These are phyloP conservation scores for Dactylellina leptospora DNA, from an alignment of 2,329 filamentous ascomycete genomes.

Conservation along the genomic window DNA sequence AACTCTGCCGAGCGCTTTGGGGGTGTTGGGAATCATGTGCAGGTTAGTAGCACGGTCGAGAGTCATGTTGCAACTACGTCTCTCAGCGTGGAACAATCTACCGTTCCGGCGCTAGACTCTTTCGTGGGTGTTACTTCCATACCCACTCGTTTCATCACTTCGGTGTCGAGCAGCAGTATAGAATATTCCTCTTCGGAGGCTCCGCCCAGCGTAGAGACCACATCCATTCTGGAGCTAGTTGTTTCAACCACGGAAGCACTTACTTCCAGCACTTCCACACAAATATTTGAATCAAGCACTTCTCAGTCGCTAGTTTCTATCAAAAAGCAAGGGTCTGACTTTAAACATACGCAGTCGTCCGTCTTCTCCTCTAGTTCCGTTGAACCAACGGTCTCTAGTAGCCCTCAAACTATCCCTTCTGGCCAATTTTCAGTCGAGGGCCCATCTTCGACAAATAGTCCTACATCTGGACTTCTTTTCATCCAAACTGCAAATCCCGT, in stretches of 20 bases:
- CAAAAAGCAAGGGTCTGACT: not conserved
- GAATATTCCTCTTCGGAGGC: not conserved
- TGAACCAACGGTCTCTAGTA: not conserved
- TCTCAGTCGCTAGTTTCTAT: not conserved
- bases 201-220: not conserved
- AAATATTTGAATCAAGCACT: not conserved
- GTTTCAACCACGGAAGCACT: not conserved
- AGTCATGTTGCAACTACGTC: constrained; percentile 7
- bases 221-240: not conserved
- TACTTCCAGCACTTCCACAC: not conserved
- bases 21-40: constrained; percentile 21
- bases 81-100: constrained; percentile 6
- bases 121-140: not conserved
- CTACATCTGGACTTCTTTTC: constrained; percentile 3
- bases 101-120: constrained; percentile 7
- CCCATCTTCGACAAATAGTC: not conserved
- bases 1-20: constrained; percentile 28
- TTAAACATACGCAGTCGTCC: not conserved
- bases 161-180: not conserved
- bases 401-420: constrained; percentile 8
- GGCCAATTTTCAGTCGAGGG: constrained; percentile 15
- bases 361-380: not conserved
- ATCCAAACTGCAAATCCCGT: constrained; percentile 38
- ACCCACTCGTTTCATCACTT: not conserved
- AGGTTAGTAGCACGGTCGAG: constrained; percentile 4